phyloP scores from a whole-genome alignment of 306 rosid species.

The Crataegus laevigata region DNA sequence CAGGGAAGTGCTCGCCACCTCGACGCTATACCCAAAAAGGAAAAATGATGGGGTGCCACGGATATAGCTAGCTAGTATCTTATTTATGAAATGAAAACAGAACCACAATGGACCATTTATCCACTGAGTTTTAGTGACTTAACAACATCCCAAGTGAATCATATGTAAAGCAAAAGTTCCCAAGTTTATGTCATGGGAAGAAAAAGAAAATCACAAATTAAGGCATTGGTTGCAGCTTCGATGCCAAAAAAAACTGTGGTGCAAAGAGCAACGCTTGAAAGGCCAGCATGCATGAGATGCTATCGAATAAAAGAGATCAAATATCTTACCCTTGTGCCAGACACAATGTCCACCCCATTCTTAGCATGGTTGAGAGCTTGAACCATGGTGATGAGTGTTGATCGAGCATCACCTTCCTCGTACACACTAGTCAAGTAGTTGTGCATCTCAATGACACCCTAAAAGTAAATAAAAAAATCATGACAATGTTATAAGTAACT shows the following conservation, averaged over 20 bases:
- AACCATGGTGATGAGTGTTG: slow-evolving; percentile 98
- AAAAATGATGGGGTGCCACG: neutral
- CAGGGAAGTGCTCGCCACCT: neutral
- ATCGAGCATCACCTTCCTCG: slow-evolving; percentile 97
- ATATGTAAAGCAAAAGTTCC: neutral
- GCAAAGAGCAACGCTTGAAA: neutral
- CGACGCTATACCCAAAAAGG: neutral
- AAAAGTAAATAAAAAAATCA: slow-evolving; percentile 7
- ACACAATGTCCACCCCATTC: slow-evolving; percentile 95
- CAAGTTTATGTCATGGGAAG: neutral
- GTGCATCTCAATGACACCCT: slow-evolving; percentile 99
- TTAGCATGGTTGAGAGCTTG: slow-evolving; percentile 99
- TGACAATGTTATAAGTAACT: neutral
- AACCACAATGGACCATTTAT: neutral
- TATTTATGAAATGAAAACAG: neutral
- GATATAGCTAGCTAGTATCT: neutral
- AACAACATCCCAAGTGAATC: neutral
- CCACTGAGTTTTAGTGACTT: neutral
- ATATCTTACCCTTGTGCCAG: slow-evolving; percentile 78
- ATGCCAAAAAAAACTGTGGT: neutral
- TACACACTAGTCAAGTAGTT: slow-evolving; percentile 98
- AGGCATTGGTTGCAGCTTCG: neutral
- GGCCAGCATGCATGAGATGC: neutral
- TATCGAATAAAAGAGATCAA: neutral
- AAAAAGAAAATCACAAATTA: neutral